These are phyloP conservation scores for Colletotrichum tropicale DNA, from an alignment of 2,329 filamentous ascomycete species.

Conservation along the genomic window DNA sequence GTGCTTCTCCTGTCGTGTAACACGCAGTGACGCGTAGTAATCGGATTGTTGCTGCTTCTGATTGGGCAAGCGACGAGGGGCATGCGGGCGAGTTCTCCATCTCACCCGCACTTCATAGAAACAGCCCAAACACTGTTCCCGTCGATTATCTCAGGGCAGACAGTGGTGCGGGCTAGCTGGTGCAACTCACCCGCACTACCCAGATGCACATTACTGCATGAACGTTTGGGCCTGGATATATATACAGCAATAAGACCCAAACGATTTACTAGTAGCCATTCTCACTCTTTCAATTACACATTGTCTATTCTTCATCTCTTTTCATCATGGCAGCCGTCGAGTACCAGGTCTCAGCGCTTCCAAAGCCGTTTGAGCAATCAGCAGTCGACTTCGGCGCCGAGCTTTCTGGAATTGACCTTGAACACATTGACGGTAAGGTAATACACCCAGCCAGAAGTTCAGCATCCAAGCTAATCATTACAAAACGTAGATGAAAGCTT, in stretches of 20 bases:
- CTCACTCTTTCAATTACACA: neutral
- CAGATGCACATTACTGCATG: neutral
- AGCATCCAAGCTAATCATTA: neutral
- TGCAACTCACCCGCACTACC: neutral
- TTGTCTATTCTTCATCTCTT: fast-evolving
- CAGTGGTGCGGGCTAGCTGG: fast-evolving
- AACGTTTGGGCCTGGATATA: neutral
- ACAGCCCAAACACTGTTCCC: neutral
- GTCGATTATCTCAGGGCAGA: neutral
- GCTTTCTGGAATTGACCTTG: neutral
- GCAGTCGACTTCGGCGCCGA: neutral
- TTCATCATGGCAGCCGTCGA: neutral
- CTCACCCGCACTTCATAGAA: neutral
- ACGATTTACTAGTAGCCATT: neutral
- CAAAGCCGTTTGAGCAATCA: neutral
- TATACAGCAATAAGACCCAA: neutral
- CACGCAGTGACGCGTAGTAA: neutral
- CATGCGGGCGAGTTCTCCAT: neutral
- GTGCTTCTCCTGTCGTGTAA: neutral
- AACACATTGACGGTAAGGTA: neutral
- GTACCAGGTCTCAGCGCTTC: neutral
- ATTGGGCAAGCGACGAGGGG: neutral
- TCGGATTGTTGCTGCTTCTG: neutral
- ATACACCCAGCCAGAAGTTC: neutral
- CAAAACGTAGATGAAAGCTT: neutral